Evolutionary conservation across 805 yeast species (phyloP), one percentile per base, ranked within the genome.

Genomic region (Limtongia smithiae): DNA sequence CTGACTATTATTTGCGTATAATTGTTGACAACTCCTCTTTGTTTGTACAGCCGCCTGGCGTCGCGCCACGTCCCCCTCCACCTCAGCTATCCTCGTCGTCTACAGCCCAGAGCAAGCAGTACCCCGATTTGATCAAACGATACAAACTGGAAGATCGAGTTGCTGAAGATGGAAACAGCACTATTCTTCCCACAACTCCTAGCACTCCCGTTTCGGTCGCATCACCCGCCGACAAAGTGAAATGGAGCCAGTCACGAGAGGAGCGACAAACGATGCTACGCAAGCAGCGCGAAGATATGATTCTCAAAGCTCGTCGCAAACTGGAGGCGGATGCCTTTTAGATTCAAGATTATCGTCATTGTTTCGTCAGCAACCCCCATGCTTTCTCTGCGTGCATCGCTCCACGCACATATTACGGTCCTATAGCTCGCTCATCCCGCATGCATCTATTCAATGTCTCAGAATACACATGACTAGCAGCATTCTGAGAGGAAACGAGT

Each of bases 281-380:
- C 37, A 69, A 70, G 46, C 79, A 76, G 65, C 77, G 76, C 46
- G 73, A 74, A 48, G 76, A 76, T 41, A 75, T 84, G 82, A 74
- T 83, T 36, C 63, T 78, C 62, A 71, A 73, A 48, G 87, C 89
- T 1, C 76, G 89, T 57, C 67, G 72, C 57, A 75, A 82, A 62
- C 69, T 87, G 65, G 58, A 58, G 36, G n/a, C n/a, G n/a, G n/a
- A n/a, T n/a, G n/a, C n/a, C n/a, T n/a, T n/a, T n/a, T n/a, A n/a
- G n/a, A n/a, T n/a, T n/a, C n/a, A n/a, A n/a, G n/a, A n/a, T n/a
- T n/a, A n/a, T n/a, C n/a, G n/a, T n/a, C n/a, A n/a, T n/a, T n/a
- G n/a, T n/a, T n/a, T n/a, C n/a, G n/a, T n/a, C n/a, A n/a, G n/a
- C n/a, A n/a, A n/a, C n/a, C n/a, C n/a, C n/a, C n/a, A n/a, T n/a